phyloP scores from a whole-genome alignment of 2,329 filamentous ascomycete genomes.

The Beauveria varroae region DNA sequence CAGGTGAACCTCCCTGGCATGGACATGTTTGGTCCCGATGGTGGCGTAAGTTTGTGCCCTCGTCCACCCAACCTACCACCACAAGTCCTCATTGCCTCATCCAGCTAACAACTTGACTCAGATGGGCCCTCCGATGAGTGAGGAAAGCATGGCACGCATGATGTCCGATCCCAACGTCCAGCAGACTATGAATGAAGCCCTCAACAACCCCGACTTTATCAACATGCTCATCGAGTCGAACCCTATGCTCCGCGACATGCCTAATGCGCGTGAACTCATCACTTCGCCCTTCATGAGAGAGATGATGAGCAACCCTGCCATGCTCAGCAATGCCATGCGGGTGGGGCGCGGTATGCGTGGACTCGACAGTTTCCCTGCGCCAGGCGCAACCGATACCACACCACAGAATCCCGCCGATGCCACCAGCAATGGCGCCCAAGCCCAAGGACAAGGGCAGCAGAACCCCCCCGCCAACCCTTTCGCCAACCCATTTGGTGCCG shows the following conservation, averaged over 20 bases:
- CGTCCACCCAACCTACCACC: neutral
- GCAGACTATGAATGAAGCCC: conserved; percentile 84
- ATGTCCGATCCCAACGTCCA: conserved; percentile 83
- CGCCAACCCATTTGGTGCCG: conserved; percentile 22
- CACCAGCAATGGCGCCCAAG: conserved; percentile 19
- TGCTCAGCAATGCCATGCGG: conserved; percentile 72
- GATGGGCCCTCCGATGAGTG: conserved; percentile 83
- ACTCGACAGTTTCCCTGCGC: conserved; percentile 68
- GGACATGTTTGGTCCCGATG: conserved; percentile 87
- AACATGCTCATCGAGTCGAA: conserved; percentile 93
- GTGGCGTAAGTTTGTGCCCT: conserved; percentile 62
- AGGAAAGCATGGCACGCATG: conserved; percentile 76
- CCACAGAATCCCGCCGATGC: conserved; percentile 39
- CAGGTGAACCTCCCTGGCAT: conserved; percentile 73
- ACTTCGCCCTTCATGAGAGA: conserved; percentile 81
- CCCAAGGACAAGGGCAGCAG: neutral
- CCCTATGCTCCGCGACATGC: conserved; percentile 69
- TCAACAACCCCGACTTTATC: conserved; percentile 90
- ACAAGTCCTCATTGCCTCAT: neutral
- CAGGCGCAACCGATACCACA: conserved; percentile 84
- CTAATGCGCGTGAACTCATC: conserved; percentile 74
- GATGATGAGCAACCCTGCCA: conserved; percentile 87
- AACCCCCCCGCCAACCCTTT: conserved; percentile 37
- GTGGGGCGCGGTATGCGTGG: conserved; percentile 68
- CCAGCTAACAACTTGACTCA: conserved; percentile 30